A percentile compares a stretch with the other conserved stretches of the same genome.
Evolutionary conservation across 495 filamentous ascomycete genomes (phyloP).

Genomic region (Penicillium ucsense): DNA sequence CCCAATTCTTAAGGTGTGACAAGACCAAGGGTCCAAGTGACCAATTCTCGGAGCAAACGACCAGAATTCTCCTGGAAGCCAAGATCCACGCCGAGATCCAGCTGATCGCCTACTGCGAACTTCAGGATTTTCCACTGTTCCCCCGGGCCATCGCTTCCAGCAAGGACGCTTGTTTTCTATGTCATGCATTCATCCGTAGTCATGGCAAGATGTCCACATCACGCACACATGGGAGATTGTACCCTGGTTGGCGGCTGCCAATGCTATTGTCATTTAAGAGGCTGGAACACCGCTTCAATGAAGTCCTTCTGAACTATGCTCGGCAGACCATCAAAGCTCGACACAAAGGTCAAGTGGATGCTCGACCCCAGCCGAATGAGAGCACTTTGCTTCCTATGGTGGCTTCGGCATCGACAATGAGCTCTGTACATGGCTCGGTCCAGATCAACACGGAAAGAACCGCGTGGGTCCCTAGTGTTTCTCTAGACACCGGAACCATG

Average conservation of each 20-base stretch:
- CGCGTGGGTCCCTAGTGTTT: background rate
- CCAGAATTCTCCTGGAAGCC: background rate
- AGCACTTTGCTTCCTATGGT: slow-evolving; percentile 2
- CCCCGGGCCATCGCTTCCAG: slow-evolving; percentile 8
- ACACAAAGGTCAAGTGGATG: slow-evolving; percentile 1
- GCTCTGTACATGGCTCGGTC: background rate
- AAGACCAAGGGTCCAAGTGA: background rate
- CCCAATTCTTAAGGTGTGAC: background rate
- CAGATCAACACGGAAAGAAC: background rate
- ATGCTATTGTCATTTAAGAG: slow-evolving; percentile 1
- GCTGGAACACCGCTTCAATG: slow-evolving; percentile 2
- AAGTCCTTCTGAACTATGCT: slow-evolving; percentile 1
- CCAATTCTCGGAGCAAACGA: slow-evolving; percentile 1
- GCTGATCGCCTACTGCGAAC: slow-evolving; percentile 10
- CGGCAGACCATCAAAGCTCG: slow-evolving; percentile 1
- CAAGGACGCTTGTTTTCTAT: slow-evolving; percentile 14
- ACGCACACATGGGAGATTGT: slow-evolving; percentile 1
- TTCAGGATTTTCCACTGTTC: background rate
- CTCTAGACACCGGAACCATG: background rate
- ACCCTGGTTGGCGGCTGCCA: slow-evolving; percentile 1
- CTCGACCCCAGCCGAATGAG: background rate
- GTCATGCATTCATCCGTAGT: slow-evolving; percentile 5
- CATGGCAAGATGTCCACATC: background rate
- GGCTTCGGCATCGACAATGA: slow-evolving; percentile 2
- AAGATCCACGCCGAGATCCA: slow-evolving; percentile 13